Evolutionary conservation across 306 rosid species (phyloP).

Genomic region (Castanea mollissima): DNA sequence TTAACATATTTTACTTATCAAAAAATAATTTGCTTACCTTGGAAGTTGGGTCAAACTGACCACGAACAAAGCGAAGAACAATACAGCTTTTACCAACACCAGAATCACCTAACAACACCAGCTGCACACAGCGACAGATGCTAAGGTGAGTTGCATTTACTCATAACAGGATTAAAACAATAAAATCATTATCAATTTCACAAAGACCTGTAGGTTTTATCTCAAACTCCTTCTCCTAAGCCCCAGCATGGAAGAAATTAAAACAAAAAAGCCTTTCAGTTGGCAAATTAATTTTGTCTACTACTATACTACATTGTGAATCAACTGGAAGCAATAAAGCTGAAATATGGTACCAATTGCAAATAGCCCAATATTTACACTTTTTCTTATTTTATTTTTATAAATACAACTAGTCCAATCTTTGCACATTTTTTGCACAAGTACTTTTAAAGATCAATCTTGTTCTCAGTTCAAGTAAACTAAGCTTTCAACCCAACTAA

Average conservation of each 20-base stretch:
- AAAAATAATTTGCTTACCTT: slow-evolving; percentile 52
- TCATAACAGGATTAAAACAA: slow-evolving; percentile 15
- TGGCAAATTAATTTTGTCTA: background rate
- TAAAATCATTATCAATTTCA: background rate
- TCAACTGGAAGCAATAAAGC: background rate
- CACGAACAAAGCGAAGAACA: slow-evolving; percentile 98
- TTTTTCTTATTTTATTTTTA: background rate
- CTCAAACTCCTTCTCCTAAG: background rate
- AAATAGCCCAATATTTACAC: background rate
- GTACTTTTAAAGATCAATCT: background rate
- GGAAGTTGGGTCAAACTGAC: slow-evolving; percentile 97
- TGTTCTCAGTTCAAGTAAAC: background rate
- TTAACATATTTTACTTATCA: too few relatives aligned
- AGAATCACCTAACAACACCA: slow-evolving; percentile 96
- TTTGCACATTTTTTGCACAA: background rate
- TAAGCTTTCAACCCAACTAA: background rate
- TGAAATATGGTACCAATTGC: background rate
- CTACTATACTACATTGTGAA: background rate
- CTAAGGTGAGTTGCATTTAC: slow-evolving; percentile 21
- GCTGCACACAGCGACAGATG: slow-evolving; percentile 50
- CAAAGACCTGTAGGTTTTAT: background rate
- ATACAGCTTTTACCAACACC: slow-evolving; percentile 99
- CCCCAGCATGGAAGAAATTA: background rate
- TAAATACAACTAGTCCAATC: background rate
- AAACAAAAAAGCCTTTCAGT: background rate